Evolutionary conservation across 2,329 filamentous ascomycete species (phyloP).

Genomic region (Phyllosticta citribraziliensis): DNA sequence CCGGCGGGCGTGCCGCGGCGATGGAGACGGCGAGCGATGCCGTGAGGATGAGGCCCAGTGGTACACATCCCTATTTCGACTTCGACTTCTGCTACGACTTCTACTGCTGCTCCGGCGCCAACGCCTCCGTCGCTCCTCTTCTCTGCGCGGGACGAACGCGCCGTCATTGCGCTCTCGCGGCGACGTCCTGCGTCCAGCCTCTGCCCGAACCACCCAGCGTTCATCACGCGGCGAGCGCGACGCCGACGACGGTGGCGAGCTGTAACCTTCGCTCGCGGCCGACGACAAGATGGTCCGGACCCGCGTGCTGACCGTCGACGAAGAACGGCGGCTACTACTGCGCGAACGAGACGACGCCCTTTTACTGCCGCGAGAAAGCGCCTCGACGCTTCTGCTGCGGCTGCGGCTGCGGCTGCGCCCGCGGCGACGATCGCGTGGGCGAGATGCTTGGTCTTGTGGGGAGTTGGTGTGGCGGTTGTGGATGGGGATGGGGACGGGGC

Average conservation of each 20-base stretch:
- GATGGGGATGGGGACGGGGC: background rate
- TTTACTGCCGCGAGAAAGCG: background rate
- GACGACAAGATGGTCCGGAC: background rate
- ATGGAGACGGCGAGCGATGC: background rate
- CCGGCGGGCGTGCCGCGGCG: background rate
- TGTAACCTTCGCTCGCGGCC: background rate
- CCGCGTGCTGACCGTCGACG: background rate
- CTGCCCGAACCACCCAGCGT: too few species aligned
- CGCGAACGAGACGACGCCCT: background rate
- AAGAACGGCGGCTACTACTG: background rate
- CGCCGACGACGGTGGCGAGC: background rate
- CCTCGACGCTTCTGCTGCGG: background rate
- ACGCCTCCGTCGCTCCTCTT: too few species aligned
- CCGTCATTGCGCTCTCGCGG: too few species aligned
- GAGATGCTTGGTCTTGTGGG: background rate
- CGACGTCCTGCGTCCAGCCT: too few species aligned
- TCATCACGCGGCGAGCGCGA: background rate
- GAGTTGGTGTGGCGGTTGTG: too few species aligned
- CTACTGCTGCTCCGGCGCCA: too few species aligned
- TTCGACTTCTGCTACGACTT: background rate
- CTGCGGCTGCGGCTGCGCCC: background rate
- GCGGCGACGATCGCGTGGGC: background rate
- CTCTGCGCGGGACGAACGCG: too few species aligned
- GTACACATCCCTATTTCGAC: background rate
- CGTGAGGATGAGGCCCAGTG: background rate